Evolutionary conservation across 768 basidiomycete species (phyloP), one percentile per base, ranked within the genome.

Genomic region (Phylloporus scabripes): DNA sequence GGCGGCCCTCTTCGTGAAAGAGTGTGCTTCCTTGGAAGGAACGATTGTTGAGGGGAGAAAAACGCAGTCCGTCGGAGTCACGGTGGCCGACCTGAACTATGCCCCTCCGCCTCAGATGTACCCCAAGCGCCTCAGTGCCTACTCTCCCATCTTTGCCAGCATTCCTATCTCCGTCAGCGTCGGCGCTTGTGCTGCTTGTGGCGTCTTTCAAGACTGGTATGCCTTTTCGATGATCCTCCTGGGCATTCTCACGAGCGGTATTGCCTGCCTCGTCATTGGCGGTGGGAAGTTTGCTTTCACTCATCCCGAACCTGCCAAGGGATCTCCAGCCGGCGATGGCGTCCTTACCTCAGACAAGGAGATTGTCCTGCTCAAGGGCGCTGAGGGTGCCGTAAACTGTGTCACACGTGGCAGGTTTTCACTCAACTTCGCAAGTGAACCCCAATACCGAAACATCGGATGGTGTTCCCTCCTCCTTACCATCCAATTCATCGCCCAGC

Each of bases 191-290:
- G 45, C 55, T 15, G 48, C 60, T 2, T 66, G 62, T 29, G 70
- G 55, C 8, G 32, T 67, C 20, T 62, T 61, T 17, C 7, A 36
- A 1, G 70, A 71, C 26, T 72, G 70, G 70, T 67, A 51, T 37
- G 56, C 54, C 21, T 72, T 68, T 44, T 46, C 62, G 10, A 47
- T 68, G 62, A 70, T 70, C 48, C 56, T 72, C 11, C 49, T 69
- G 34, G 70, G 70, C 4, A 63, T 65, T 31, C 0, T 71, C 37
- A 49, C 63, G 17, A 66, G 52, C 20, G 68, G 70, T 6, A 44
- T 69, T 15, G 54, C 68, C 36, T 70, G 66, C 33, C 50, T 62
- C 18, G 57, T 64, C n/a, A 65, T 70, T 17, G 68, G 69, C 17
- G 68, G 65, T 4, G 68, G 67, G 26, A 49, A 51, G 5, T 55